Evolutionary conservation across 352 stramenopile species (phyloP), one percentile per base, ranked within the genome.

Genomic region (Globisporangium apiculatum): DNA sequence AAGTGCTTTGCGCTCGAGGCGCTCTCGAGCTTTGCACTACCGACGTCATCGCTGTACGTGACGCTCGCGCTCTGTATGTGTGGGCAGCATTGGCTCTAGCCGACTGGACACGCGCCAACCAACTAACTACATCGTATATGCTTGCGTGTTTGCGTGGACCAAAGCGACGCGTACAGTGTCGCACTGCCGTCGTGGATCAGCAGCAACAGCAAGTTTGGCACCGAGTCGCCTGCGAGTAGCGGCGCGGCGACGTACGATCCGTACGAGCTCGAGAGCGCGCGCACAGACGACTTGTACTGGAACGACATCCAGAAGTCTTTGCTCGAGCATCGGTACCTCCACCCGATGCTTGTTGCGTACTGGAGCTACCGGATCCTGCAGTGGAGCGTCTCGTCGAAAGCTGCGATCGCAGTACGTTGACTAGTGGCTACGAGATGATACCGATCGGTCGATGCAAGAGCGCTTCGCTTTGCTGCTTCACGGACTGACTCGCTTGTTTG

Each of bases 261-360:
- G 7, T 85, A 85, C 60, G 76, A 89, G 53, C 63, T 89, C 51
- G 81, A 91, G 65, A 85, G 71, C 40, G 69, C 69, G n/a, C 72
- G 75, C 4, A 89, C 81, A 24, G 75, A 87, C 46, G 81, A 91
- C 64, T 45, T 64, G 11, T 88, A 91, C 58, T 91, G 81, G 81
- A 91, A 91, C 48, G 79, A 89, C 40, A 88, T 89, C 48, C 81
- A 91, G 58, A 72, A 75, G 31, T 85, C 82, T 41, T 43, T 88
- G 24, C 61, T 78, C 10, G 64, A 86, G 37, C 66, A 77, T 36
- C 71, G 75, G 14, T 91, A 86, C 43, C 52, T 89, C 2, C 81
- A 91, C 42, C 81, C 81, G 24, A 48, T 91, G 0, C 53, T 91
- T 14, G 60, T 82, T 15, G 57, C 78, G 3, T 88, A 91, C 54